A percentile compares a stretch with the other conserved stretches of the same genome.
Conservation (phyloP, 1,284 basidiomycete species). For the Papiliotrema nemorosa region DNA sequence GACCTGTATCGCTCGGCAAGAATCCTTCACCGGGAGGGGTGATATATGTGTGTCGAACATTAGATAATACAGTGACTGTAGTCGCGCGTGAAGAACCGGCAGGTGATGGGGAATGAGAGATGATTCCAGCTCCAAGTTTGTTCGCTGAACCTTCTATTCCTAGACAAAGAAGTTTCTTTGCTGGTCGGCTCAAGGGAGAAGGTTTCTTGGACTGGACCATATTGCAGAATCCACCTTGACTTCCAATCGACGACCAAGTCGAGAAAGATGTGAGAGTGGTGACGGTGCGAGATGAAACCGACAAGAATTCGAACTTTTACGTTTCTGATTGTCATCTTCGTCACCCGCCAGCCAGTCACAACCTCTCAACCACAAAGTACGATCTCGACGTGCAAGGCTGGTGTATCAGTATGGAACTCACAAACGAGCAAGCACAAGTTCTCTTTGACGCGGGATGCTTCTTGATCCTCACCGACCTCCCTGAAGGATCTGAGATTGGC, state of each 20-base stretch:
- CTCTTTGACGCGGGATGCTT: conserved; percentile 49
- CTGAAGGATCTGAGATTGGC: conserved; percentile 41
- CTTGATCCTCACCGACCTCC: conserved; percentile 39
- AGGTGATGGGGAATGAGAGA: conserved; percentile 62
- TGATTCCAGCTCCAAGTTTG: conserved; percentile 94
- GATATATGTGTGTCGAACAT: conserved; percentile 94
- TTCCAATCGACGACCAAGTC: not conserved
- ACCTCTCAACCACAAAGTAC: too few relatives aligned
- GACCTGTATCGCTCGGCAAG: conserved; percentile 88
- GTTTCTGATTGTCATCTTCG: too few relatives aligned
- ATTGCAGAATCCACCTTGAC: not conserved
- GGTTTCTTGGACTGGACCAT: not conserved
- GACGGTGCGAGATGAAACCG: not conserved
- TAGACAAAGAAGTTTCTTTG: conserved; percentile 52
- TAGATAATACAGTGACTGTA: conserved; percentile 62
- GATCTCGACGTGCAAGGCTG: too few relatives aligned
- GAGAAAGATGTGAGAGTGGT: too few relatives aligned
- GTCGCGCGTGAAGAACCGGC: conserved; percentile 45
- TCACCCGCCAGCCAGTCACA: too few relatives aligned
- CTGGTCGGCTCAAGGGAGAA: not conserved
- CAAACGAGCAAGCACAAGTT: conserved; percentile 38
- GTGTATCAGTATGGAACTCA: conserved; percentile 25
- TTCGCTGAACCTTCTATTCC: conserved; percentile 96
- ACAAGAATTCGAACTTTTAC: not conserved
- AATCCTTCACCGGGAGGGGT: conserved; percentile 98